These are phyloP conservation scores for Phalaenopsis aphrodite DNA, from an alignment of 106 monocot species.

Conservation along the genomic window DNA sequence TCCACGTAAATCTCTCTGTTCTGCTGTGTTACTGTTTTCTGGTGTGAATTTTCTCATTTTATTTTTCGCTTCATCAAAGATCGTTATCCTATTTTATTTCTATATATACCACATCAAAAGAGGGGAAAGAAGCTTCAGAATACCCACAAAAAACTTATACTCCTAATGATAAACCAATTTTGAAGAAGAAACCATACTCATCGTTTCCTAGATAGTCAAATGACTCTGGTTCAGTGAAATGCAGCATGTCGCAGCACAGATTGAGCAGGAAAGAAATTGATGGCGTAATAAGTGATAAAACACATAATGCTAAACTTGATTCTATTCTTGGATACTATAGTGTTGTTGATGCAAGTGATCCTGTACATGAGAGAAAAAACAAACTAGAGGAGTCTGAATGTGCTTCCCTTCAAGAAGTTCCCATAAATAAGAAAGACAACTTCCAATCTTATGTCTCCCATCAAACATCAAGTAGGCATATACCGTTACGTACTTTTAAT, in stretches of 20 bases:
- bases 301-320: constrained; percentile 18
- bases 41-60: too few relatives aligned
- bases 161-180: constrained; percentile 2
- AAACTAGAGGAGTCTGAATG: background rate
- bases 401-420: constrained; percentile 8
- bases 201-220: constrained; percentile 21
- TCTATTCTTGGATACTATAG: constrained; percentile 14
- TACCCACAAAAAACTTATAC: background rate
- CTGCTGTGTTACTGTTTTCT: too few relatives aligned
- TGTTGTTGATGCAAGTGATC: constrained; percentile 12
- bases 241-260: constrained; percentile 24
- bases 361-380: constrained; percentile 2
- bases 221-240: constrained; percentile 15
- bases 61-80: too few relatives aligned
- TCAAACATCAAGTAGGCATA: constrained; percentile 21
- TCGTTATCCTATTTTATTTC: too few relatives aligned
- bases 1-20: too few relatives aligned
- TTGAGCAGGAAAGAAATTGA: constrained; percentile 14
- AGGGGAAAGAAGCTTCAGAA: constrained; percentile 19
- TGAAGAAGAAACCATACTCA: constrained; percentile 24
- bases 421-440: background rate
- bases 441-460: constrained; percentile 15
- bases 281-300: constrained; percentile 11
- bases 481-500: too few relatives aligned
- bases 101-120: too few relatives aligned